Conservation (phyloP, 306 rosid species). For the Leucaena leucocephala region DNA sequence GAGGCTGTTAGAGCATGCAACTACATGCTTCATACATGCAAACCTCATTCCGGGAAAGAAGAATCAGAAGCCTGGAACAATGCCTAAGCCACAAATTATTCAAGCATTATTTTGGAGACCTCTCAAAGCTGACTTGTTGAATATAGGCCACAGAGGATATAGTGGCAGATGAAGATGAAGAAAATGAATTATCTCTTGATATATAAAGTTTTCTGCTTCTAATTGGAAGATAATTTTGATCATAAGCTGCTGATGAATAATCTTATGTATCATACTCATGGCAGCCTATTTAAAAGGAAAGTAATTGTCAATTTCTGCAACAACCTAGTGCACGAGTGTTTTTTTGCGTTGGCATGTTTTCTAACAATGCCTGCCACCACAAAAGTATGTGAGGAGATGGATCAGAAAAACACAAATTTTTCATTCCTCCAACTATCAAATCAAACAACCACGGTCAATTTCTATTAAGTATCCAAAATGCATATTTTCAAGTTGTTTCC, state of each 20-base stretch:
- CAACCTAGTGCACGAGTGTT: neutral
- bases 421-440: too few relatives aligned
- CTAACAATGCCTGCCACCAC: slow-evolving; percentile 4
- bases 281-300: slow-evolving; percentile 21
- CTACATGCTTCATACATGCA: slow-evolving; percentile 62
- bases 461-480: too few relatives aligned
- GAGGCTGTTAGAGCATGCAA: slow-evolving; percentile 93
- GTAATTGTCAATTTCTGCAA: slow-evolving; percentile 5
- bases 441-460: too few relatives aligned
- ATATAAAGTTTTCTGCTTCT: slow-evolving; percentile 19
- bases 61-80: slow-evolving; percentile 63
- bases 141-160: slow-evolving; percentile 28
- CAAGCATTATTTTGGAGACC: slow-evolving; percentile 5
- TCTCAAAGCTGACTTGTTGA: slow-evolving; percentile 18
- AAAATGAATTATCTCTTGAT: slow-evolving; percentile 18
- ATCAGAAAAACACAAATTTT: too few relatives aligned
- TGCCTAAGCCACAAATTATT: slow-evolving; percentile 36
- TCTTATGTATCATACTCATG: slow-evolving; percentile 24
- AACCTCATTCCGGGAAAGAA: slow-evolving; percentile 49
- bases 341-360: too few relatives aligned
- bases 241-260: slow-evolving; percentile 11
- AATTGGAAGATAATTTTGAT: slow-evolving; percentile 30
- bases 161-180: slow-evolving; percentile 12
- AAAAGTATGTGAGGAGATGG: neutral
- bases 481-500: slow-evolving; percentile 25